Evolutionary conservation across 805 yeast genomes (phyloP).

Genomic region (Pichia nakasei): DNA sequence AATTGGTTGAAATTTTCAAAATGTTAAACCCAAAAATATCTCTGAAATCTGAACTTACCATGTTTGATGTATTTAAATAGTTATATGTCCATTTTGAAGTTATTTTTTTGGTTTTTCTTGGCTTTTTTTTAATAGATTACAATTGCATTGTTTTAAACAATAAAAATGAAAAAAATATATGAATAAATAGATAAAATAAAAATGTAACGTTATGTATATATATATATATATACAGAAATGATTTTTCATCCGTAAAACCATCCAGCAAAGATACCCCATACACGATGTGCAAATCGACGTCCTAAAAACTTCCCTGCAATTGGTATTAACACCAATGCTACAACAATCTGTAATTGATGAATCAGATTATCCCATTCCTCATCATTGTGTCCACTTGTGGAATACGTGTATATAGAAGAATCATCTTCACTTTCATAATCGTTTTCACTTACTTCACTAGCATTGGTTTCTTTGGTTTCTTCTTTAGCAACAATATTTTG

Average conservation of each 20-base stretch:
- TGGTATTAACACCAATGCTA: conserved; percentile 56
- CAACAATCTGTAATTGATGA: conserved; percentile 46
- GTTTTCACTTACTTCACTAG: neutral
- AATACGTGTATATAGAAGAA: conserved; percentile 24
- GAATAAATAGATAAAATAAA: neutral
- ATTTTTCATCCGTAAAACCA: conserved; percentile 4
- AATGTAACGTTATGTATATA: no score
- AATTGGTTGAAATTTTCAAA: conserved; percentile 22
- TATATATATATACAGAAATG: conserved; percentile 4
- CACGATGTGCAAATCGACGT: conserved; percentile 40
- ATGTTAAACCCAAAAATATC: conserved; percentile 15
- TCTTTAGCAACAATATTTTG: neutral
- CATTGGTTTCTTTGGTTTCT: conserved; percentile 1
- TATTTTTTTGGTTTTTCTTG: no score
- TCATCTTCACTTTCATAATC: conserved; percentile 11
- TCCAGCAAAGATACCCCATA: conserved; percentile 26
- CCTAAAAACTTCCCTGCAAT: conserved; percentile 61
- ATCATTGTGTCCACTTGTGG: conserved; percentile 31
- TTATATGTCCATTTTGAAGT: neutral
- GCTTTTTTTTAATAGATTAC: no score
- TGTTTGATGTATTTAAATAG: neutral
- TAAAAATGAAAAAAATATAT: no score
- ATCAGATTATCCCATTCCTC: conserved; percentile 69
- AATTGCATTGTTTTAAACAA: no score
- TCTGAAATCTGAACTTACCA: conserved; percentile 8